These are phyloP conservation scores for Cylindrodendrum hubeiense DNA, from an alignment of 2,329 filamentous ascomycete genomes.

Conservation along the genomic window DNA sequence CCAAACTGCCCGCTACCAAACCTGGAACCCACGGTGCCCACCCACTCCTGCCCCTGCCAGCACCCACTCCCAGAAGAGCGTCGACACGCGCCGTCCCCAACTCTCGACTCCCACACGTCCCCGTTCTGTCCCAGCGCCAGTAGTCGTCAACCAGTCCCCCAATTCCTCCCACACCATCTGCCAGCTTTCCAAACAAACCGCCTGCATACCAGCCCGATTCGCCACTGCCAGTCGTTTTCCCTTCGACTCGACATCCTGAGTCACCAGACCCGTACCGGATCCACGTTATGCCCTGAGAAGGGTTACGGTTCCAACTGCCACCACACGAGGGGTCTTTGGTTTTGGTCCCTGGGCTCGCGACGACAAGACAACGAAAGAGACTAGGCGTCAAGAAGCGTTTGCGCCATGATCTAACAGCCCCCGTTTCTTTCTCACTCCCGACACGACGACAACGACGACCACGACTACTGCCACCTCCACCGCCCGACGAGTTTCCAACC, in stretches of 20 bases:
- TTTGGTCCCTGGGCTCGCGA: constrained; percentile 23
- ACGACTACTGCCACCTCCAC: constrained; percentile 4
- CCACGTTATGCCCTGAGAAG: constrained; percentile 43
- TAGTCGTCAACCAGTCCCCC: constrained; percentile 33
- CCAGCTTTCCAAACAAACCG: constrained; percentile 40
- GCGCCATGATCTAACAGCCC: constrained; percentile 45
- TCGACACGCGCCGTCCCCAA: constrained; percentile 41
- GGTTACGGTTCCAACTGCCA: constrained; percentile 38
- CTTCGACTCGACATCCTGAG: constrained; percentile 42
- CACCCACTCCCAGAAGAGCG: constrained; percentile 33
- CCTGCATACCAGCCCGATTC: constrained; percentile 46
- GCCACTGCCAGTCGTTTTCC: constrained; percentile 43
- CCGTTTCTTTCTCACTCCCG: constrained; percentile 35
- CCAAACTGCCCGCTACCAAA: constrained; percentile 24
- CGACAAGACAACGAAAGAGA: constrained; percentile 26
- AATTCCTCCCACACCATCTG: constrained; percentile 38
- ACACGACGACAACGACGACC: constrained; percentile 32
- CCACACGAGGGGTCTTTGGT: constrained; percentile 39
- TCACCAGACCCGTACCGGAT: constrained; percentile 43
- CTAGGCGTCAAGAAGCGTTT: constrained; percentile 37
- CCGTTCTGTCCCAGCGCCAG: constrained; percentile 29
- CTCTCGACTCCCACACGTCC: constrained; percentile 34
- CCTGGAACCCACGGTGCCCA: constrained; percentile 23
- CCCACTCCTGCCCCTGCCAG: constrained; percentile 18
- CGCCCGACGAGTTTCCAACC: constrained; percentile 12